These are phyloP conservation scores for Trichoderma afroharzianum DNA, from an alignment of 2,329 filamentous ascomycete genomes.

Conservation along the genomic window DNA sequence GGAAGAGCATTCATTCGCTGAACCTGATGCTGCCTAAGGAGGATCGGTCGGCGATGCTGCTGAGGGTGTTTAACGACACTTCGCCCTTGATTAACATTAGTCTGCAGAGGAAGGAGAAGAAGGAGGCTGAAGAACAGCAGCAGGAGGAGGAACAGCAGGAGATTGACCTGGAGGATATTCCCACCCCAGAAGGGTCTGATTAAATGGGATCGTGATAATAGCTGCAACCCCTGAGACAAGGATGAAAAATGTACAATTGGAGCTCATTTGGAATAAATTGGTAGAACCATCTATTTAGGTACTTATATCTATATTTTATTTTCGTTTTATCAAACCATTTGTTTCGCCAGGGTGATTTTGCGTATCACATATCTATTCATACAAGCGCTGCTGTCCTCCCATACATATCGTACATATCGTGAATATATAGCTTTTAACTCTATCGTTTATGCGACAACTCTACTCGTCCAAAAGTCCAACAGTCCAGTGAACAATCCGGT, in stretches of 20 bases:
- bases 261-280: neutral
- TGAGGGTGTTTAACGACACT: conserved; percentile 86
- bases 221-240: neutral
- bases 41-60: conserved; percentile 85
- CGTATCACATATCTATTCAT: neutral
- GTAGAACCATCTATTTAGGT: conserved; percentile 15
- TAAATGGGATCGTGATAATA: neutral
- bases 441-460: neutral
- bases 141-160: conserved; percentile 25
- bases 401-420: neutral
- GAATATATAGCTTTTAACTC: accelerated
- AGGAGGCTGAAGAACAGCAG: conserved; percentile 27
- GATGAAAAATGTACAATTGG: neutral
- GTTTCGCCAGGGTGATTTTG: neutral
- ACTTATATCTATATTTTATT: conserved; percentile 20
- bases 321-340: neutral
- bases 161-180: conserved; percentile 36
- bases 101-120: conserved; percentile 44
- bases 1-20: conserved; percentile 86
- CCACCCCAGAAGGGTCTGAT: conserved; percentile 32
- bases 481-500: conserved; percentile 68
- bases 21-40: conserved; percentile 99
- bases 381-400: neutral
- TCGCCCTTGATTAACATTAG: conserved; percentile 74
- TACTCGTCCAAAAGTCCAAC: conserved; percentile 61